Conservation (phyloP, 176 grass and related monocot species). For the Thalia dealbata region DNA sequence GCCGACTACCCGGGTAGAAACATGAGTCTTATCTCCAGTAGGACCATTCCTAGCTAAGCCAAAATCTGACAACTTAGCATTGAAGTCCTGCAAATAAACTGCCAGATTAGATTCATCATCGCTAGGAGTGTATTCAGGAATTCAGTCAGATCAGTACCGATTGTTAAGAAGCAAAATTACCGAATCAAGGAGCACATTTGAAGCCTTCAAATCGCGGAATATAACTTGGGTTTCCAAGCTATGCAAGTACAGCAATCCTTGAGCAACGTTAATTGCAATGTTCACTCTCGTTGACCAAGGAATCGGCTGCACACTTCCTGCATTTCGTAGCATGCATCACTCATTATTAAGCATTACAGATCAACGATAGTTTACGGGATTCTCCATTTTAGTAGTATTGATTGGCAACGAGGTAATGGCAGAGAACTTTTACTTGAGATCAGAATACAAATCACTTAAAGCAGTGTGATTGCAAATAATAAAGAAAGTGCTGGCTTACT, state of each 20-base stretch:
- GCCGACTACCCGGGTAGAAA: neutral
- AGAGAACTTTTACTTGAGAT: too few species aligned
- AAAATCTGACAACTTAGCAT: slow-evolving; percentile 28
- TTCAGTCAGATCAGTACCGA: neutral
- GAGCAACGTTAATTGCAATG: slow-evolving; percentile 24
- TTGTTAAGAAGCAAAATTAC: neutral
- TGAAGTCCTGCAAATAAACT: slow-evolving; percentile 18
- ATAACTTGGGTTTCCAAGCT: slow-evolving; percentile 23
- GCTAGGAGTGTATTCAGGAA: neutral
- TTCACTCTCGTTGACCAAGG: slow-evolving; percentile 23
- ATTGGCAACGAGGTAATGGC: neutral
- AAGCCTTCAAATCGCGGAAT: slow-evolving; percentile 20
- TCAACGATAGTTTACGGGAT: neutral
- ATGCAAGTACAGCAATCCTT: slow-evolving; percentile 26
- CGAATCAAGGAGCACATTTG: slow-evolving; percentile 27
- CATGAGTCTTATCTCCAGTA: slow-evolving; percentile 13
- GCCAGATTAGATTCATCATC: neutral
- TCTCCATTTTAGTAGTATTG: neutral
- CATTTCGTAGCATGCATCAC: neutral
- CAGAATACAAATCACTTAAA: too few species aligned
- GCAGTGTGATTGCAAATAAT: too few species aligned
- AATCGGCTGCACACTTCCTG: slow-evolving; percentile 15
- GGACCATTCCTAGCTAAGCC: slow-evolving; percentile 26
- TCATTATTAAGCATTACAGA: neutral
- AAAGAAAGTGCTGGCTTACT: neutral